phyloP scores from a whole-genome alignment of 768 basidiomycete genomes.

The Boletus huronensis region DNA sequence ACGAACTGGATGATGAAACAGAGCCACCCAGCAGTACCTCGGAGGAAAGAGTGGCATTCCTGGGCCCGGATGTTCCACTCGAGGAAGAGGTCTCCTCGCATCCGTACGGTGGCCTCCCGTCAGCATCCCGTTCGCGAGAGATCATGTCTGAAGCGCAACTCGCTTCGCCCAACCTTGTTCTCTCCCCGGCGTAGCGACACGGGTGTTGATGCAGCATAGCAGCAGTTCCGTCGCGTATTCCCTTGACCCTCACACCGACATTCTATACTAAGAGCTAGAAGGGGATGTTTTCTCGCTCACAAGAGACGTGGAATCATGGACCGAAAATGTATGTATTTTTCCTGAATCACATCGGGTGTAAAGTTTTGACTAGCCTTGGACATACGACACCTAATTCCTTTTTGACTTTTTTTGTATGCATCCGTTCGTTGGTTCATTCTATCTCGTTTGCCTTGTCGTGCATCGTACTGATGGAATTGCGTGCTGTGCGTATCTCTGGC shows the following conservation, averaged over 20 bases:
- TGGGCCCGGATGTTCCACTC: slow-evolving; percentile 32
- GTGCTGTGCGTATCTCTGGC: slow-evolving; percentile 9
- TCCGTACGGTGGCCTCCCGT: slow-evolving; percentile 17
- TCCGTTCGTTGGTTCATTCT: slow-evolving; percentile 9
- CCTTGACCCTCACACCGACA: neutral
- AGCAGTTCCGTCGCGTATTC: neutral
- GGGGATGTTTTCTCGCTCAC: neutral
- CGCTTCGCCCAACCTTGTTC: slow-evolving; percentile 12
- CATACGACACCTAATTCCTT: neutral
- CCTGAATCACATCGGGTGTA: slow-evolving; percentile 21
- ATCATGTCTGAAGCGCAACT: slow-evolving; percentile 51
- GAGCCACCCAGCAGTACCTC: slow-evolving; percentile 27
- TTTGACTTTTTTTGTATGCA: slow-evolving; percentile 6
- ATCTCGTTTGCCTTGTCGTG: slow-evolving; percentile 5
- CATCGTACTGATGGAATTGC: neutral
- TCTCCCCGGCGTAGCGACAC: slow-evolving; percentile 17
- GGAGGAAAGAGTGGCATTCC: slow-evolving; percentile 56
- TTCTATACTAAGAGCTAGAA: neutral
- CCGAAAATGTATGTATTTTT: slow-evolving; percentile 19
- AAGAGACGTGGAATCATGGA: slow-evolving; percentile 1
- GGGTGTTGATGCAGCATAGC: slow-evolving; percentile 9
- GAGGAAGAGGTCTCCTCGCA: slow-evolving; percentile 23
- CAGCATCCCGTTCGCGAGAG: slow-evolving; percentile 19
- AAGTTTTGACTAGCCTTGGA: slow-evolving; percentile 12
- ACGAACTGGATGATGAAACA: slow-evolving; percentile 46